phyloP scores from a whole-genome alignment of 2,329 filamentous ascomycete genomes.

The Parascedosporium putredinis region DNA sequence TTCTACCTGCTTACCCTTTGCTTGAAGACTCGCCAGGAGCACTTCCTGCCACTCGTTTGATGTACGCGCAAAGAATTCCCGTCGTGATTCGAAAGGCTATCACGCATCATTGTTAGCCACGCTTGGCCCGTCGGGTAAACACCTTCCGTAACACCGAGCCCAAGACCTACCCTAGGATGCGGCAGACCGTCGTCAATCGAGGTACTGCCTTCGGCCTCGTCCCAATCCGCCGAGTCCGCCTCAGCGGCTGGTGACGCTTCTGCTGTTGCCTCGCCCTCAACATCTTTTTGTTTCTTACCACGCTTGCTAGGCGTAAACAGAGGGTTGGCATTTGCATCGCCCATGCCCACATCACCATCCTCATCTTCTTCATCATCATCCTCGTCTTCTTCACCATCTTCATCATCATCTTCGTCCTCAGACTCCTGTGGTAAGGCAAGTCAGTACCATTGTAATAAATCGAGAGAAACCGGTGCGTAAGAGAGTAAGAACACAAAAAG shows the following conservation, averaged over 20 bases:
- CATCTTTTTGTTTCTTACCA: constrained; percentile 40
- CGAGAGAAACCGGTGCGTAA: too few species aligned
- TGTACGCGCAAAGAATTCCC: constrained; percentile 86
- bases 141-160: background rate
- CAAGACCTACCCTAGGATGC: constrained; percentile 41
- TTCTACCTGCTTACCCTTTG: constrained; percentile 56
- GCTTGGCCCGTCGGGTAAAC: background rate
- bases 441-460: too few species aligned
- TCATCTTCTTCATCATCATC: constrained; percentile 41
- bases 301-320: constrained; percentile 42
- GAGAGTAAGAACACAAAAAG: too few species aligned
- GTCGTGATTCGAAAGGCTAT: constrained; percentile 75
- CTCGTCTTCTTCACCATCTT: constrained; percentile 48
- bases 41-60: constrained; percentile 85
- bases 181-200: constrained; percentile 65
- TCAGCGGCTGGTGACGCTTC: constrained; percentile 15
- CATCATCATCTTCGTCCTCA: constrained; percentile 50
- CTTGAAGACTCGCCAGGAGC: constrained; percentile 63
- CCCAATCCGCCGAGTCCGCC: constrained; percentile 35
- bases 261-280: constrained; percentile 25
- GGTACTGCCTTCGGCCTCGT: constrained; percentile 23
- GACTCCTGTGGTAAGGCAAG: constrained; percentile 33
- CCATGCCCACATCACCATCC: constrained; percentile 39
- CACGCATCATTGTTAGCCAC: constrained; percentile 1
- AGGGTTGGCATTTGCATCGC: constrained; percentile 30